phyloP scores from a whole-genome alignment of 2,329 filamentous ascomycete species.

The Neoarthrinium moseri region DNA sequence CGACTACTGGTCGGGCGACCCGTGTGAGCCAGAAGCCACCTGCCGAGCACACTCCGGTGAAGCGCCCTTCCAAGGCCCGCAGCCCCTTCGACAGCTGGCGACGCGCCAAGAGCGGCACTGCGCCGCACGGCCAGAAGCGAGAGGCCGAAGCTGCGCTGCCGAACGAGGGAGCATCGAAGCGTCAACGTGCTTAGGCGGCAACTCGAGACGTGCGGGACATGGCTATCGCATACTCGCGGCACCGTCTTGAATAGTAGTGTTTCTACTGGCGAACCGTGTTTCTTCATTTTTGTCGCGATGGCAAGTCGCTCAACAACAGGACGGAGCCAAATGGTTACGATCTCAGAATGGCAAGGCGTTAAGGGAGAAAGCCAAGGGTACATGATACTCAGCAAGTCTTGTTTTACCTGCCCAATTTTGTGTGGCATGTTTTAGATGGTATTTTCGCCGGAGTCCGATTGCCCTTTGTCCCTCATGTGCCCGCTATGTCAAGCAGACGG shows the following conservation, averaged over 20 bases:
- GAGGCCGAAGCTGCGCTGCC: constrained; percentile 35
- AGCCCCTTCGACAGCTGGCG: constrained; percentile 69
- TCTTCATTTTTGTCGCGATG: no score
- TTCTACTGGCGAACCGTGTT: no score
- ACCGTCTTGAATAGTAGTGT: background rate
- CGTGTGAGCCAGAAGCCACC: constrained; percentile 52
- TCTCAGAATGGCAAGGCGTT: constrained; percentile 4
- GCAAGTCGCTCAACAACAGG: no score
- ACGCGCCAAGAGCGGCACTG: constrained; percentile 55
- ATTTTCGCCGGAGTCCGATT: no score
- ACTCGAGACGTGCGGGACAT: background rate
- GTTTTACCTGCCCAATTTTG: background rate
- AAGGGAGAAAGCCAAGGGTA: background rate
- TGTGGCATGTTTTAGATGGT: background rate
- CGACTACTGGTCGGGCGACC: constrained; percentile 59
- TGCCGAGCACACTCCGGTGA: constrained; percentile 40
- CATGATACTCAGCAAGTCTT: background rate
- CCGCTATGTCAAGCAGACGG: no score
- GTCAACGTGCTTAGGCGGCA: constrained; percentile 28
- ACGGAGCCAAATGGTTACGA: background rate
- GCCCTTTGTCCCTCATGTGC: no score
- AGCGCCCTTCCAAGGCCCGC: constrained; percentile 34
- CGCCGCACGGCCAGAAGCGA: constrained; percentile 41
- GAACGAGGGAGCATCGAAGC: constrained; percentile 27
- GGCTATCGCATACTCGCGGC: background rate